Conservation (phyloP, 2,329 filamentous ascomycete species). For the Venturia aucupariae region DNA sequence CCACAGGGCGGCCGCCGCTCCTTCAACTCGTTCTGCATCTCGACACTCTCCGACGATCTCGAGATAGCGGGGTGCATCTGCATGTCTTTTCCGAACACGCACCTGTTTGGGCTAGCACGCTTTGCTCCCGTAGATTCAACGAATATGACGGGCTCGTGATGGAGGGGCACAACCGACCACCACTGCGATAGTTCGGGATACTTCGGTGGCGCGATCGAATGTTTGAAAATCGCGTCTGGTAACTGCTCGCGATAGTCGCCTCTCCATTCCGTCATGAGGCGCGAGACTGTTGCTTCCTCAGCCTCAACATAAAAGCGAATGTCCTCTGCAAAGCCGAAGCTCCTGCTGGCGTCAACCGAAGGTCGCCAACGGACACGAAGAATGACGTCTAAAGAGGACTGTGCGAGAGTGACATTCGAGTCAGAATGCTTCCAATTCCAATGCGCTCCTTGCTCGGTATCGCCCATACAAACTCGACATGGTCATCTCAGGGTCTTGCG, state of each 20-base stretch:
- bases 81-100: background rate
- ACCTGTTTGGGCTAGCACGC: constrained; percentile 1
- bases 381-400: background rate
- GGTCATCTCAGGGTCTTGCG: background rate
- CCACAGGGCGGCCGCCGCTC: background rate
- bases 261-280: background rate
- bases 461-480: background rate
- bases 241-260: constrained; percentile 5
- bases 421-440: background rate
- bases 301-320: background rate
- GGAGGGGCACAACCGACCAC: background rate
- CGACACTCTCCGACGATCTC: background rate
- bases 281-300: background rate
- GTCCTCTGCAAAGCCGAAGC: background rate
- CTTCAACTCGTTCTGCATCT: background rate
- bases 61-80: constrained; percentile 6
- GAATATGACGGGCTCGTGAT: background rate
- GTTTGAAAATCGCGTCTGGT: background rate
- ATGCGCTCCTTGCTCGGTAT: background rate
- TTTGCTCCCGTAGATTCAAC: background rate
- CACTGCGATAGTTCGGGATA: background rate
- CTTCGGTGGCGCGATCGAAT: background rate
- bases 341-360: background rate
- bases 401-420: background rate
- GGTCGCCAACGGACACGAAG: background rate